These are phyloP conservation scores for Penicillium capsulatum DNA, from an alignment of 2,329 filamentous ascomycete genomes.

Conservation along the genomic window DNA sequence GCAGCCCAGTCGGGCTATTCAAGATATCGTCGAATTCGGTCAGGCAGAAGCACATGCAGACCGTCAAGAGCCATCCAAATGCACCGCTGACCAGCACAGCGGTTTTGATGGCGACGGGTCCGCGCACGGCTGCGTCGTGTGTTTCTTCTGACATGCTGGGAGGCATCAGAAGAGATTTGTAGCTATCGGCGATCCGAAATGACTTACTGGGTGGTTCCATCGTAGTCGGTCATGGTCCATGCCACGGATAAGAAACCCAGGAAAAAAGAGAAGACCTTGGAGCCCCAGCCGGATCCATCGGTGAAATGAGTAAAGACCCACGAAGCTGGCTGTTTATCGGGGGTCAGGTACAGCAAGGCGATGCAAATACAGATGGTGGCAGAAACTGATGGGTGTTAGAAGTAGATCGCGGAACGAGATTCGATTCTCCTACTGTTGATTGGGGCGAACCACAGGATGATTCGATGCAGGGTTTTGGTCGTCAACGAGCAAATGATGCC, in stretches of 20 bases:
- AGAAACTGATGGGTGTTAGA: slow-evolving; percentile 39
- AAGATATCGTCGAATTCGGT: slow-evolving; percentile 56
- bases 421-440: slow-evolving; percentile 52
- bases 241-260: slow-evolving; percentile 49
- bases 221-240: slow-evolving; percentile 65
- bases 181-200: background rate
- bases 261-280: slow-evolving; percentile 58
- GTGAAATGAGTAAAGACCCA: slow-evolving; percentile 61
- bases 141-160: slow-evolving; percentile 62
- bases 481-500: slow-evolving; percentile 61
- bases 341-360: slow-evolving; percentile 55
- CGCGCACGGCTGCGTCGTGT: slow-evolving; percentile 58
- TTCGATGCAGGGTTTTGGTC: slow-evolving; percentile 56
- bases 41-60: slow-evolving; percentile 62
- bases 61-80: slow-evolving; percentile 59
- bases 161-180: slow-evolving; percentile 8
- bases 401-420: background rate
- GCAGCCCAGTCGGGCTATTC: slow-evolving; percentile 55
- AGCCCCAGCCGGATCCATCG: slow-evolving; percentile 61
- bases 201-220: slow-evolving; percentile 60
- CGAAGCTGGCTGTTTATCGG: slow-evolving; percentile 54
- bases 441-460: slow-evolving; percentile 62
- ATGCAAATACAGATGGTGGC: slow-evolving; percentile 60
- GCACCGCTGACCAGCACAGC: slow-evolving; percentile 58
- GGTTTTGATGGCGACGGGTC: slow-evolving; percentile 56